Evolutionary conservation across 192 early-diverging fungal species (phyloP), one percentile per base, ranked within the genome.

Genomic region (Coemansia sp.): DNA sequence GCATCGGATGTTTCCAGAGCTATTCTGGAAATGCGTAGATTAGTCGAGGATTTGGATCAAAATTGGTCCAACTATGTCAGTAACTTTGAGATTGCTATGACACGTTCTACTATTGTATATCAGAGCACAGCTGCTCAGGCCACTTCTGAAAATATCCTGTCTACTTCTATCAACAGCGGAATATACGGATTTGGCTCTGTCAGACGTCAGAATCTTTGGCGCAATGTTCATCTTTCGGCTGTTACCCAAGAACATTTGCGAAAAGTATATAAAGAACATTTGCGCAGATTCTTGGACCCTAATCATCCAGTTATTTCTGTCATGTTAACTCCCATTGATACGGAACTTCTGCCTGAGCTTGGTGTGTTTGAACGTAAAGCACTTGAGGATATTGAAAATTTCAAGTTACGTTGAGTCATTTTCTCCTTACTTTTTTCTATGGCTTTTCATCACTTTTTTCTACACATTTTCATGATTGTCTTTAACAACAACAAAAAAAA

Each of bases 21-120:
- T 0, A 67, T 74, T 19, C 31, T 64, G 53, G 65, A 57, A 20
- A 64, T 77, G 62, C 71, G 59, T 5, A 21, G 53, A 50, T 33
- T 74, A 6, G 7, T 84, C 3, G 58, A 6, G 5, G 66, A 68
- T 0, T 20, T 82, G 29, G 54, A 51, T 2, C 32, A 57, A 1
- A 33, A 70, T 36, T 84, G 78, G 78, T 58, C 67, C 59, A 27
- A 64, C 20, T 72, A 74, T 59, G 67, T 84, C 14, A 60, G 63
- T 31, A 64, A 74, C 20, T 75, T 77, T 57, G 83, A 84, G 32
- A 66, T 84, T 52, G 59, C 42, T n/a, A 68, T 79, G 66, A 63
- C 76, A 0, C 68, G 70, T 23, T 78, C 76, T 30, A 11, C 73
- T 0, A 50, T 76, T 25, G 60, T 67, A 17, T 75, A 72, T 25